phyloP scores from a whole-genome alignment of 169 alveolate species.

The Plasmodium vivax region DNA sequence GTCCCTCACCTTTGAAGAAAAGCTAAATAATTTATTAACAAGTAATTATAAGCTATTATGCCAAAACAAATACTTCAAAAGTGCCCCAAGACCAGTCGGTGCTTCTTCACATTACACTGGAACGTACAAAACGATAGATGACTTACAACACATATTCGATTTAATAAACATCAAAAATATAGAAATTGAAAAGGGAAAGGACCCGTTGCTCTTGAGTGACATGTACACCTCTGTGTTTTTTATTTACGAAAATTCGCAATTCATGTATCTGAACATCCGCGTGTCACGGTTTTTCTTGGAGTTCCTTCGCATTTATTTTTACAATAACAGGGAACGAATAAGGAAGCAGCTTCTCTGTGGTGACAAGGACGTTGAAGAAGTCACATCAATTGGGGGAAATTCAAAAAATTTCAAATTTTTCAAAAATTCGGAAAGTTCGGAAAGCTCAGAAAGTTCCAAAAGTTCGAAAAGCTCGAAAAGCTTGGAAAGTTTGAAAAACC shows the following conservation, averaged over 20 bases:
- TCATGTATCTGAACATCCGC: constrained; percentile 7
- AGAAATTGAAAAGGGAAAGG: constrained; percentile 24
- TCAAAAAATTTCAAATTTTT: too few relatives aligned
- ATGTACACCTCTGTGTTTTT: constrained; percentile 38
- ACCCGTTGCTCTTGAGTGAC: constrained; percentile 29
- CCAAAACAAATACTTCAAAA: neutral
- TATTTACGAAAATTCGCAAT: constrained; percentile 59
- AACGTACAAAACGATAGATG: constrained; percentile 4
- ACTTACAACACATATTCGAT: constrained; percentile 28
- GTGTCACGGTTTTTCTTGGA: constrained; percentile 51
- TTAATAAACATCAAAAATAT: constrained; percentile 40
- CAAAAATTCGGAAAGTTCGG: neutral
- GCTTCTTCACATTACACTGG: neutral
- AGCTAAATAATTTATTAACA: constrained; percentile 15
- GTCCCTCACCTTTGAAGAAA: constrained; percentile 14
- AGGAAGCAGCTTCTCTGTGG: neutral
- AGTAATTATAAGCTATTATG: constrained; percentile 10
- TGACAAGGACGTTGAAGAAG: neutral
- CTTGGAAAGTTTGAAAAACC: neutral
- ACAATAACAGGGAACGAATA: constrained; percentile 4
- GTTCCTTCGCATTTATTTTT: constrained; percentile 47
- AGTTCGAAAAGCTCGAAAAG: neutral
- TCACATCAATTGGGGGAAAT: neutral
- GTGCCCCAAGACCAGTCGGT: neutral
- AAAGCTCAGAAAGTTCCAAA: neutral